phyloP scores from a whole-genome alignment of 1,139 yeast species.

The Hemisphaericaspora xylanilytica region DNA sequence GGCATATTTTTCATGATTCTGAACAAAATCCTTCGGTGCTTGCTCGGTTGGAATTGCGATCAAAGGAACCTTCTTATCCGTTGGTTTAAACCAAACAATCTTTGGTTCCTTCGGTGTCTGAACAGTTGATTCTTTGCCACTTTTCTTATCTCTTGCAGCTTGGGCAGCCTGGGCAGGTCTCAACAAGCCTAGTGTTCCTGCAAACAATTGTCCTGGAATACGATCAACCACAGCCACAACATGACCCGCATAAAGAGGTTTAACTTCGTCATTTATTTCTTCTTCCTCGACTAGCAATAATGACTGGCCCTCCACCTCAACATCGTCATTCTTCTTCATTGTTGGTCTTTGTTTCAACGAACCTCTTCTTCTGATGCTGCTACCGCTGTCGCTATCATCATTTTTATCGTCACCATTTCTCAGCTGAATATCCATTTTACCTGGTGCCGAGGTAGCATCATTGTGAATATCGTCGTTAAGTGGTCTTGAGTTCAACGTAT shows the following conservation, averaged over 20 bases:
- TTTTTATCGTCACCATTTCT: slow-evolving; percentile 11
- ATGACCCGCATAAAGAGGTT: slow-evolving; percentile 96
- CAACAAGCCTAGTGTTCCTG: slow-evolving; percentile 88
- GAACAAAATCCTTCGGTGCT: slow-evolving; percentile 94
- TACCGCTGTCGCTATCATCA: slow-evolving; percentile 17
- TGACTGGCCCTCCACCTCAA: slow-evolving; percentile 97
- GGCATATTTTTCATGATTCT: slow-evolving; percentile 79
- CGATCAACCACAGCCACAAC: slow-evolving; percentile 97
- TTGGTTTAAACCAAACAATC: slow-evolving; percentile 98
- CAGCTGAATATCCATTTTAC: slow-evolving; percentile 18
- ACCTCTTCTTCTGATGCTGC: slow-evolving; percentile 73
- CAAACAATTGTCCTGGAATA: slow-evolving; percentile 92
- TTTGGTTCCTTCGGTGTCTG: slow-evolving; percentile 69
- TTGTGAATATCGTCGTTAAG: slow-evolving; percentile 64
- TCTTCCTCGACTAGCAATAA: slow-evolving; percentile 90
- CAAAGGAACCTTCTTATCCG: slow-evolving; percentile 94
- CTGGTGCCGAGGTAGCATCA: slow-evolving; percentile 59
- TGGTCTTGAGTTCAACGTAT: slow-evolving; percentile 35
- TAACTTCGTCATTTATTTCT: slow-evolving; percentile 87
- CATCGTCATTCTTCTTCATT: slow-evolving; percentile 97
- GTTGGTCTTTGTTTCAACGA: slow-evolving; percentile 94
- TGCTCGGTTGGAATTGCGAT: slow-evolving; percentile 98
- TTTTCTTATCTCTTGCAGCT: slow-evolving; percentile 67
- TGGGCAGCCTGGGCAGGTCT: slow-evolving; percentile 97
- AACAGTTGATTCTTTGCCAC: slow-evolving; percentile 48